Conservation (phyloP, 2,329 filamentous ascomycete species). For the Didymella pomorum region DNA sequence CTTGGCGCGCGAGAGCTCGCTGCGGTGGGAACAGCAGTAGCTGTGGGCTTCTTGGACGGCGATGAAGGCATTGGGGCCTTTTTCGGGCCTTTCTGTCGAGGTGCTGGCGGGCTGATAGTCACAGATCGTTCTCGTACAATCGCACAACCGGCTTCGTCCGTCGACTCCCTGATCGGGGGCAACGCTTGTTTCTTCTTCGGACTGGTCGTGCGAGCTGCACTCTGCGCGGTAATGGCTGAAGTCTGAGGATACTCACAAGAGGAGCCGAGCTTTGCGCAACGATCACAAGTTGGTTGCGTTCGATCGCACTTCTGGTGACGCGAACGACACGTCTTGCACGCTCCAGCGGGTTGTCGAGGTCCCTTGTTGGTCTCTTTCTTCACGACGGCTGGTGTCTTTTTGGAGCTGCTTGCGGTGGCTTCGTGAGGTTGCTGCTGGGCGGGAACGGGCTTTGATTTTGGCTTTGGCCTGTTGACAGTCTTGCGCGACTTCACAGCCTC, state of each 20-base stretch:
- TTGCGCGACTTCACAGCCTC: not conserved
- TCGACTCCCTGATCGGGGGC: not conserved
- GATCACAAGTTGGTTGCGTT: conserved; percentile 74
- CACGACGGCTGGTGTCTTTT: not conserved
- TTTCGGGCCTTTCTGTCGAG: not conserved
- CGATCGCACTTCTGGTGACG: conserved; percentile 65
- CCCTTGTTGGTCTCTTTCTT: conserved; percentile 13
- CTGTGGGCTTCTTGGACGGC: conserved; percentile 3
- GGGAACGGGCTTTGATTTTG: not conserved
- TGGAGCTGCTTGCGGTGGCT: conserved; percentile 1
- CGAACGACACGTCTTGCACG: conserved; percentile 17
- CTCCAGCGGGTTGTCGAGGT: conserved; percentile 6
- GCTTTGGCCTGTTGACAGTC: conserved; percentile 1
- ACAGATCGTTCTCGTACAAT: conserved; percentile 5
- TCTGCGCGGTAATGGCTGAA: not conserved
- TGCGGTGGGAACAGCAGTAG: conserved; percentile 7
- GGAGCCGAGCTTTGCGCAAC: conserved; percentile 63
- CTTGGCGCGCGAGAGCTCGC: conserved; percentile 12
- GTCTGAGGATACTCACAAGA: conserved; percentile 10
- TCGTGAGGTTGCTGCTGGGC: not conserved
- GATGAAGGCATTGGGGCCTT: not conserved
- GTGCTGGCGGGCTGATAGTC: conserved; percentile 3
- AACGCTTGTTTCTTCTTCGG: not conserved
- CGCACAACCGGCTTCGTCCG: not conserved
- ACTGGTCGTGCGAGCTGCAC: not conserved